phyloP scores from a whole-genome alignment of 139 green algal species.

The Yamagishiella unicocca region DNA sequence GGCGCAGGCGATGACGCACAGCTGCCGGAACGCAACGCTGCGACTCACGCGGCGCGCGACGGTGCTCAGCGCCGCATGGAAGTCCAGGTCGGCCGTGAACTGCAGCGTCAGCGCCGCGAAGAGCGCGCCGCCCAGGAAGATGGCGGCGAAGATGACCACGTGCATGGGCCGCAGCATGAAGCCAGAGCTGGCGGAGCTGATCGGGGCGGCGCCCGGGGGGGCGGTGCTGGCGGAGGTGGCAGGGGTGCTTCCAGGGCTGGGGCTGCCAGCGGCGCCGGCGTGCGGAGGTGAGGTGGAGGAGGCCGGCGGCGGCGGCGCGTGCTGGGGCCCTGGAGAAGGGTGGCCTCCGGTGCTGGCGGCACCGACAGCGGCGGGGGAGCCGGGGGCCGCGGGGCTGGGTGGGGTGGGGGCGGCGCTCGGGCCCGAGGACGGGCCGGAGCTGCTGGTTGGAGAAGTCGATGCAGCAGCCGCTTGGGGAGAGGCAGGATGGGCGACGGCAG shows the following conservation, averaged over 20 bases:
- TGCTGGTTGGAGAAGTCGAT: too few species aligned
- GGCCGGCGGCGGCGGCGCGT: neutral
- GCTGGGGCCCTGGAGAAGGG: too few species aligned
- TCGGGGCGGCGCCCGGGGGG: neutral
- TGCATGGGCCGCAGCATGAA: conserved; percentile 55
- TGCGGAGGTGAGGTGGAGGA: neutral
- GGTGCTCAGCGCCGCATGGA: conserved; percentile 25
- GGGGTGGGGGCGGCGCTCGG: too few species aligned
- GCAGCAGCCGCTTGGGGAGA: too few species aligned
- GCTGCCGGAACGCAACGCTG: conserved; percentile 80
- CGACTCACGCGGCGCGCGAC: conserved; percentile 75
- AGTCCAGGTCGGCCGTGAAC: conserved; percentile 70
- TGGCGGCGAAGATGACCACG: conserved; percentile 54
- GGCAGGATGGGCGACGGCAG: too few species aligned
- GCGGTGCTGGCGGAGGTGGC: neutral
- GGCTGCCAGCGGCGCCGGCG: conserved; percentile 20
- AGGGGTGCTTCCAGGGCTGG: neutral
- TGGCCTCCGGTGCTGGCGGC: too few species aligned
- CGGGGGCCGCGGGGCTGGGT: too few species aligned
- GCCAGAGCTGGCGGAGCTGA: neutral
- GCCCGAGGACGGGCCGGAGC: too few species aligned
- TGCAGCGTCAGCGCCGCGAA: conserved; percentile 71
- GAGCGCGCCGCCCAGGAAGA: conserved; percentile 65
- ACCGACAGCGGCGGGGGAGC: too few species aligned
- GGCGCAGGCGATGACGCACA: conserved; percentile 63